Base-by-base conservation (phyloP, 306 rosid species). In the Vigna mungo region DNA sequence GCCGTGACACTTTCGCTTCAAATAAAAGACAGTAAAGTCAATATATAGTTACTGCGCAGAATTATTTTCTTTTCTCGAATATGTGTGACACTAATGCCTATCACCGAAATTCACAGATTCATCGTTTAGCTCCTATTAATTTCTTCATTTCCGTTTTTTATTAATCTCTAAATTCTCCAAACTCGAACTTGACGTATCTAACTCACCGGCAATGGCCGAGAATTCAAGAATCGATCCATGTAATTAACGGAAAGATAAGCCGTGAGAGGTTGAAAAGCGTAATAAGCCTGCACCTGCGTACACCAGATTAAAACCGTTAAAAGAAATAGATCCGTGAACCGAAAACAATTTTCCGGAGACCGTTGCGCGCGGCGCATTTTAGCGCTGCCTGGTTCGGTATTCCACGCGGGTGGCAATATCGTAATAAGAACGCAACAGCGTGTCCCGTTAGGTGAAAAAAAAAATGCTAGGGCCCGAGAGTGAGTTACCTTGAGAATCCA, bases 401-500 rank as follows among this genome's bases (percentile, higher is more conserved):
- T 11, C 54, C 52, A 4, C 66, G 69, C 51, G 4, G 39, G 84
- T 81, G 87, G 86, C 84, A 82, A 46, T 61, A 60, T 37, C 32
- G 89, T 89, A 87, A 85, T 70, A 85, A 60, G 16, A 14, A 14
- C 20, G 2, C 43, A 58, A 85, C 47, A 14, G 18, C n/a, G 74
- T 30, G 82, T 75, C 62, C 53, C 39, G 78, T 76, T 46, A 21
- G 10, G 48, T 1, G 3, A 51, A 60, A 62, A 43, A n/a, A 23
- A 25, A 30, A 23, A 49, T 27, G 41, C 51, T 79, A 32, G 52
- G 16, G 27, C 27, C 3, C 59, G 48, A 68, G 55, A 25, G n/a
- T 11, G 44, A n/a, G 60, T 70, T 86, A 94, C 98, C 98, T 92
- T 94, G 58, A 94, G 90, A 93, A 96, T 92, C 99, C 99, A 96